Evolutionary conservation across 306 rosid species (phyloP).

Genomic region (Carpinus fangiana): DNA sequence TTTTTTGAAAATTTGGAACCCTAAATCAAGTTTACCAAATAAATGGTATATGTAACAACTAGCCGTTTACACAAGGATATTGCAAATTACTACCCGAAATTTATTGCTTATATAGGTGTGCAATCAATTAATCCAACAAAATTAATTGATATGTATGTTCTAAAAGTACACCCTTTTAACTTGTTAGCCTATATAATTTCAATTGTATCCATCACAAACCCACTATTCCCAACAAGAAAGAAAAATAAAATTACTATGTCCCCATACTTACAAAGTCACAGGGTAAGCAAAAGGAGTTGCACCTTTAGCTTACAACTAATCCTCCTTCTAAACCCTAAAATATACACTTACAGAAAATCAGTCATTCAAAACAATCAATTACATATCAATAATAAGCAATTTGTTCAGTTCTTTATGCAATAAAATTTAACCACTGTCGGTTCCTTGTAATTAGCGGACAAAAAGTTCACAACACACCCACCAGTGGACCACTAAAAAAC

Average conservation of each 20-base stretch:
- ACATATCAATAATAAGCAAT: background rate
- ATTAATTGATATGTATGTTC: background rate
- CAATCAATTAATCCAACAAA: background rate
- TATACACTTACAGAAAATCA: background rate
- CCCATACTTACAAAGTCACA: no score
- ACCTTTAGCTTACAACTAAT: background rate
- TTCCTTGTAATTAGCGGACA: background rate
- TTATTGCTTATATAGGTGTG: background rate
- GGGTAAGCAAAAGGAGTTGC: background rate
- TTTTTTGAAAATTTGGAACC: no score
- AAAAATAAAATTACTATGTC: no score
- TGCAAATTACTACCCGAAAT: background rate
- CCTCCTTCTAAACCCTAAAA: background rate
- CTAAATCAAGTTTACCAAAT: slow-evolving; percentile 22
- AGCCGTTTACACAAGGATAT: background rate
- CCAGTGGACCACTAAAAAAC: no score
- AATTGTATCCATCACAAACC: no score
- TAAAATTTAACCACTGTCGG: background rate
- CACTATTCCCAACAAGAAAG: no score
- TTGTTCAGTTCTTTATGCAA: background rate
- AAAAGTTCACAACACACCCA: no score
- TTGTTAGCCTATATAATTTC: background rate
- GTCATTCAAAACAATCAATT: background rate
- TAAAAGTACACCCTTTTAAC: background rate
- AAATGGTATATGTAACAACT: slow-evolving; percentile 14